These are phyloP conservation scores for Candida germanica DNA, from an alignment of 805 yeast genomes.

Conservation along the genomic window DNA sequence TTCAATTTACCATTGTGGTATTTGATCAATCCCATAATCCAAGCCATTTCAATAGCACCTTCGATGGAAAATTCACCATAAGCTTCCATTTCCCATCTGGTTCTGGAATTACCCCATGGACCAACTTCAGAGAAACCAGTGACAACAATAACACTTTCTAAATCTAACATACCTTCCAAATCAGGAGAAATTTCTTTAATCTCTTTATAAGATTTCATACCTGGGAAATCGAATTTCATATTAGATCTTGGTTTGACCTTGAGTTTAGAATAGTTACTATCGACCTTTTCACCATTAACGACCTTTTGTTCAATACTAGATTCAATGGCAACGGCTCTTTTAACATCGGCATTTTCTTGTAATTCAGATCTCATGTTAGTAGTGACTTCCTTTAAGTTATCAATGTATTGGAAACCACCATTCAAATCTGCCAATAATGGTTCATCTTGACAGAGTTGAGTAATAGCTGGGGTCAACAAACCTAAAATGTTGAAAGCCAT, in stretches of 20 bases:
- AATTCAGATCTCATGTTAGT: conserved; percentile 73
- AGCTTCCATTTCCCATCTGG: conserved; percentile 99
- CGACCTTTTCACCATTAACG: conserved; percentile 84
- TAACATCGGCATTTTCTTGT: conserved; percentile 80
- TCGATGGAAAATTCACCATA: conserved; percentile 91
- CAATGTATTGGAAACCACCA: conserved; percentile 95
- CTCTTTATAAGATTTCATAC: conserved; percentile 71
- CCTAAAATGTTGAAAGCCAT: conserved; percentile 99
- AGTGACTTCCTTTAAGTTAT: conserved; percentile 86
- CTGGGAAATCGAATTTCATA: conserved; percentile 91
- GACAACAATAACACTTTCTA: conserved; percentile 88
- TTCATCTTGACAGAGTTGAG: conserved; percentile 81
- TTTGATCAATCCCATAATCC: conserved; percentile 98
- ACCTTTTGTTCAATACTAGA: conserved; percentile 83
- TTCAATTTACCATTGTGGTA: conserved; percentile 89
- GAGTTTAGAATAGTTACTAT: conserved; percentile 76
- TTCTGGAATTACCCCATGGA: conserved; percentile 99
- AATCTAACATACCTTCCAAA: conserved; percentile 86
- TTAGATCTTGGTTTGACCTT: conserved; percentile 91
- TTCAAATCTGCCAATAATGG: conserved; percentile 98
- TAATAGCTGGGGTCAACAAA: conserved; percentile 81
- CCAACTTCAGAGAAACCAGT: conserved; percentile 99
- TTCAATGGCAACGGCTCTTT: conserved; percentile 94
- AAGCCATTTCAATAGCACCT: conserved; percentile 98
- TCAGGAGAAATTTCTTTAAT: conserved; percentile 67